phyloP scores from a whole-genome alignment of 208 protist genomes.

The Trypanosoma theileri region DNA sequence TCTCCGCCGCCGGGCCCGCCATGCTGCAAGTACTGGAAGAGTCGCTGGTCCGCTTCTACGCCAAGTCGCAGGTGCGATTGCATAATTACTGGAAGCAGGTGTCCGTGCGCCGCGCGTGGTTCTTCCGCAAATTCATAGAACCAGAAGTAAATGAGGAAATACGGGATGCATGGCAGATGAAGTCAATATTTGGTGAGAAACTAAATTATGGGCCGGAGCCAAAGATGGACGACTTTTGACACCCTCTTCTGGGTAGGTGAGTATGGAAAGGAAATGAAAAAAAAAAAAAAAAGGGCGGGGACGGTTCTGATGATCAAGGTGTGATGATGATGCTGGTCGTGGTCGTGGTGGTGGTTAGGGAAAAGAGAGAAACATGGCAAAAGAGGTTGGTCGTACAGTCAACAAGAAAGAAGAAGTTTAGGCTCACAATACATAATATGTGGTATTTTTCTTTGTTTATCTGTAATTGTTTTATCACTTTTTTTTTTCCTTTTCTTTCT shows the following conservation, averaged over 20 bases:
- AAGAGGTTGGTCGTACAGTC: too few species aligned
- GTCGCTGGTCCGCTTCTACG: constrained; percentile 67
- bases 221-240: constrained; percentile 26
- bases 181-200: constrained; percentile 76
- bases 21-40: constrained; percentile 80
- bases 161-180: constrained; percentile 59
- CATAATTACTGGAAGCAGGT: constrained; percentile 91
- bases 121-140: constrained; percentile 76
- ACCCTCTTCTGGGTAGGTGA: neutral
- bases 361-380: too few species aligned
- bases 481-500: constrained; percentile 11
- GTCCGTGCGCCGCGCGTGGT: constrained; percentile 75
- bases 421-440: too few species aligned
- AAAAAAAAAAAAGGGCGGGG: neutral
- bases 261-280: constrained; percentile 7
- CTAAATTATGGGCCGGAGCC: constrained; percentile 59
- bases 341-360: neutral
- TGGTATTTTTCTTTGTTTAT: too few species aligned
- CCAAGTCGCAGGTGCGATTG: constrained; percentile 71
- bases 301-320: too few species aligned
- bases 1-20: constrained; percentile 64
- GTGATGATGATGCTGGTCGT: too few species aligned
- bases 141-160: constrained; percentile 65
- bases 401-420: too few species aligned
- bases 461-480: neutral